These are phyloP conservation scores for Mortierella sp. DNA, from an alignment of 371 early-diverging fungal genomes.

Conservation along the genomic window DNA sequence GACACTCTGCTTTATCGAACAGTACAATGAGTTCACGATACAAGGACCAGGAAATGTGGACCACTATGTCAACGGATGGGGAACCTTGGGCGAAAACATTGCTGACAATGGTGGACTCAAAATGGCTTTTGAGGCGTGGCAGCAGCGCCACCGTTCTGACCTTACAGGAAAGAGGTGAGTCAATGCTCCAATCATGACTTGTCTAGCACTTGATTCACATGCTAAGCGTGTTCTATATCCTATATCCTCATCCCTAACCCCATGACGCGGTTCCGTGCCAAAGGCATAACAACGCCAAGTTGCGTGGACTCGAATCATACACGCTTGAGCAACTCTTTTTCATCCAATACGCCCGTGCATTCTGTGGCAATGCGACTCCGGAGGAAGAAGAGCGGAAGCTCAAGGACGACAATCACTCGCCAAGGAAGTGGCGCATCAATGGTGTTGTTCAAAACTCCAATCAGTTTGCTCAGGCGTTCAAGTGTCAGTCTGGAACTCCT, in stretches of 20 bases:
- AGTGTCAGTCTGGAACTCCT: slow-evolving; percentile 60
- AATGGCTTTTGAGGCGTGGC: slow-evolving; percentile 55
- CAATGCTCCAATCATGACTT: too few relatives aligned
- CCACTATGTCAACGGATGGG: slow-evolving; percentile 60
- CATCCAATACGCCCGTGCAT: slow-evolving; percentile 62
- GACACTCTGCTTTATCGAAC: slow-evolving; percentile 69
- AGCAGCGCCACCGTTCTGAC: slow-evolving; percentile 52
- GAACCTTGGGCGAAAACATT: slow-evolving; percentile 76
- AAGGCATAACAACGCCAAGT: slow-evolving; percentile 8
- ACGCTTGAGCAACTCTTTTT: slow-evolving; percentile 64
- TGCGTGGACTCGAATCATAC: slow-evolving; percentile 20
- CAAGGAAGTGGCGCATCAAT: slow-evolving; percentile 64
- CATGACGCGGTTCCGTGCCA: too few relatives aligned
- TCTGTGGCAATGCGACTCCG: slow-evolving; percentile 57
- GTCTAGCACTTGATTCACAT: too few relatives aligned
- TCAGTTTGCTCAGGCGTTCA: slow-evolving; percentile 69
- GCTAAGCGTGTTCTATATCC: too few relatives aligned
- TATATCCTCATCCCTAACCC: too few relatives aligned
- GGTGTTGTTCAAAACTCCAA: slow-evolving; percentile 68
- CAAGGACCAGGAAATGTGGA: not conserved
- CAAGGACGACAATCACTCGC: slow-evolving; percentile 64
- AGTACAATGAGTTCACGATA: slow-evolving; percentile 57
- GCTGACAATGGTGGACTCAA: slow-evolving; percentile 78
- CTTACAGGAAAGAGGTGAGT: too few relatives aligned
- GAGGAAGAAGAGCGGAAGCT: slow-evolving; percentile 43